Conservation (phyloP, 2,329 filamentous ascomycete species). For the Calonectria montana region DNA sequence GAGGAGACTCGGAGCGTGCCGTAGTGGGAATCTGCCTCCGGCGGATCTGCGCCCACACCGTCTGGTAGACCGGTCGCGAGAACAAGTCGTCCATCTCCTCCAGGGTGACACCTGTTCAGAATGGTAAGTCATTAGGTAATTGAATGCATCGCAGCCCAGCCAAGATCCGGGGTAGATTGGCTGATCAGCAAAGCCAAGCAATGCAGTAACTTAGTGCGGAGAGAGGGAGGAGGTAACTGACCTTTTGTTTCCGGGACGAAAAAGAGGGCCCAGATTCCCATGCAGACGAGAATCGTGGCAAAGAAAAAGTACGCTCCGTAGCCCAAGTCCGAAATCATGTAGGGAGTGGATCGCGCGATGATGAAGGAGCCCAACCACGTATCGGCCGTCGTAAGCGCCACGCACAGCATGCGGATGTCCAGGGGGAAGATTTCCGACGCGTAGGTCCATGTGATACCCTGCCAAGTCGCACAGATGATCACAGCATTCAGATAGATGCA, state of each 20-base stretch:
- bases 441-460: slow-evolving; percentile 58
- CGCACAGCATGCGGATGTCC: slow-evolving; percentile 50
- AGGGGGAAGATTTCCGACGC: slow-evolving; percentile 60
- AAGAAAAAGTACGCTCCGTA: slow-evolving; percentile 68
- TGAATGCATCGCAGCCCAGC: not conserved
- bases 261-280: slow-evolving; percentile 60
- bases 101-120: slow-evolving; percentile 50
- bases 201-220: not conserved
- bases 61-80: slow-evolving; percentile 44
- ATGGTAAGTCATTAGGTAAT: not conserved
- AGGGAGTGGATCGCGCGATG: slow-evolving; percentile 53
- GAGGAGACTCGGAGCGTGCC: slow-evolving; percentile 36
- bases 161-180: slow-evolving; percentile 6
- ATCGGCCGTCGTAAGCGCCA: slow-evolving; percentile 48
- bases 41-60: slow-evolving; percentile 45
- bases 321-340: slow-evolving; percentile 54
- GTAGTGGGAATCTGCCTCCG: slow-evolving; percentile 30
- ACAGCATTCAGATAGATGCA: slow-evolving; percentile 56
- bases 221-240: slow-evolving; percentile 8
- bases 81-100: slow-evolving; percentile 59
- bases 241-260: slow-evolving; percentile 65
- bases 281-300: slow-evolving; percentile 55
- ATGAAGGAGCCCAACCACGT: slow-evolving; percentile 55
- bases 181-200: not conserved
- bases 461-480: slow-evolving; percentile 54